phyloP scores from a whole-genome alignment of 2,329 filamentous ascomycete genomes.

The Triangularia verruculosa region DNA sequence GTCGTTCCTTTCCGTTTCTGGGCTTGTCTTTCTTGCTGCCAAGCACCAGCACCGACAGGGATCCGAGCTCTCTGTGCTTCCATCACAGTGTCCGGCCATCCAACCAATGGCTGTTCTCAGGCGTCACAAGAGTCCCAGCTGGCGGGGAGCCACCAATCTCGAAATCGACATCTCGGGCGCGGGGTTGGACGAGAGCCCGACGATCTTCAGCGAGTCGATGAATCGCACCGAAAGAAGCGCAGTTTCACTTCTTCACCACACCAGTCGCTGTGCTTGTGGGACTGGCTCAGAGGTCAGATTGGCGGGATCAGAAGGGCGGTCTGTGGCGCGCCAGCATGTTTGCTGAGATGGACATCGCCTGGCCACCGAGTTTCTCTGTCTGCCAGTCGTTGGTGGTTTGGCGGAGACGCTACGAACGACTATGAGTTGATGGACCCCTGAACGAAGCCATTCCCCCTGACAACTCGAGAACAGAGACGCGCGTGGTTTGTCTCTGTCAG shows the following conservation, averaged over 20 bases:
- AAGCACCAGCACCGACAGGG: not conserved
- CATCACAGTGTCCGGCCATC: not conserved
- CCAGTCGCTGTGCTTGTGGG: not conserved
- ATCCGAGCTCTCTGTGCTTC: not conserved
- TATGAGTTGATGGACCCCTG: not conserved
- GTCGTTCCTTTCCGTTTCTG: not conserved
- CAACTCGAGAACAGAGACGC: not conserved
- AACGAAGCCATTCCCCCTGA: not conserved
- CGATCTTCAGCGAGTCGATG: not conserved
- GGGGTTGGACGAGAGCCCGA: slow-evolving; percentile 2
- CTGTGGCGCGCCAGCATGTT: not conserved
- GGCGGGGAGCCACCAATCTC: not conserved
- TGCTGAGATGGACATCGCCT: not conserved
- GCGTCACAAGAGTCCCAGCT: not conserved
- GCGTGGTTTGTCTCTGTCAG: not conserved
- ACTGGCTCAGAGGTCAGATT: not conserved
- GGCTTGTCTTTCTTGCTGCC: not conserved
- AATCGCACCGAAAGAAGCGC: not conserved
- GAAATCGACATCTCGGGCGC: not conserved
- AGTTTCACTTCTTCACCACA: not conserved
- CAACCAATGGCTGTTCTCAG: not conserved
- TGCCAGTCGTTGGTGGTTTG: not conserved
- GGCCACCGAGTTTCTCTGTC: not conserved
- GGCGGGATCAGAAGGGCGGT: not conserved
- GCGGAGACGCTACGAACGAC: not conserved